Base-by-base conservation (phyloP, 345 rosid species). In the Xanthoceras sorbifolium region DNA sequence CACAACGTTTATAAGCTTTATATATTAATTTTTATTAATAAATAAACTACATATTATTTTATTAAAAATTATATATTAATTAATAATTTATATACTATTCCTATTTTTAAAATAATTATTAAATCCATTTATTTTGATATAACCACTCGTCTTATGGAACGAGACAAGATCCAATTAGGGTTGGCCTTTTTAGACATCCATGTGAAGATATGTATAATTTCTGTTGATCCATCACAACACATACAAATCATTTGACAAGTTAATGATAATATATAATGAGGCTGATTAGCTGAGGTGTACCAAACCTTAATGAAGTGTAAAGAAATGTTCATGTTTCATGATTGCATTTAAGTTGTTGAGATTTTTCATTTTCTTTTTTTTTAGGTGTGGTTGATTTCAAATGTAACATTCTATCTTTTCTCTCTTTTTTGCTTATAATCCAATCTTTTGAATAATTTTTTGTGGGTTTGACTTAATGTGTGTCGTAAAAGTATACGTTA, bases 341-440 rank as follows among this genome's bases (percentile, higher is more conserved):
- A 73, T 81, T 72, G 59, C 67, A 15, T n/a, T 48, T 69, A n/a
- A 59, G 82, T 79, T 10, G 84, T 67, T 76, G 84, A 73, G 80
- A 74, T 54, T 66, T 76, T 78, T 71, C 9, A 63, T 42, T 77
- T 71, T 38, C n/a, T n/a, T 42, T 71, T 55, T 44, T 75, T 67
- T 40, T 48, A 74, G 75, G 84, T 75, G 72, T n/a, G n/a, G 75
- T 75, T 75, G 74, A 69, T 80, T 63, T 5, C 65, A 50, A 62
- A 46, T 25, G 71, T 36, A 15, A 0, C 40, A 36, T 38, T 36
- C 28, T 6, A 7, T 40, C 0, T 68, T 46, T 10, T 18, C 14
- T 20, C 17, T 23, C 42, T 50, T 40, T 31, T 11, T n/a, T 76
- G 74, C 80, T 83, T 79, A 6, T 61, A 46, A 20, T 23, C 66